A percentile compares a stretch with the other conserved stretches of the same genome.
These are phyloP conservation scores for Gentiana dahurica DNA, from an alignment of 257 asterid species.

Conservation along the genomic window DNA sequence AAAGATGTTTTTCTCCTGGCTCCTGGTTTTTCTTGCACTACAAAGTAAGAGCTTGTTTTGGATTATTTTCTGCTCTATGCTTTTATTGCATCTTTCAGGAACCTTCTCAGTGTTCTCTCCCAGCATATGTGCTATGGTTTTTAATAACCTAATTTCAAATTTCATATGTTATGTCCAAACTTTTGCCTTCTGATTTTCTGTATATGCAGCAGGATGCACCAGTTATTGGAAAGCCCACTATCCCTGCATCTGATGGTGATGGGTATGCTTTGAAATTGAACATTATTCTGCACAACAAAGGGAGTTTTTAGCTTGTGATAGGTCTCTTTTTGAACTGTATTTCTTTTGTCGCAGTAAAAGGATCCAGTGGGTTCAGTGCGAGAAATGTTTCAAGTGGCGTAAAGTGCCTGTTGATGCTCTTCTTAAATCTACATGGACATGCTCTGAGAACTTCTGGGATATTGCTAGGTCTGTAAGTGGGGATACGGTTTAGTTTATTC, in stretches of 20 bases:
- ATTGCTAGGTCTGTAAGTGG: constrained; percentile 42
- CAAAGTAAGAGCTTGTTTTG: too few species aligned
- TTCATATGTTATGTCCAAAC: neutral
- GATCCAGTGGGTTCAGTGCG: constrained; percentile 83
- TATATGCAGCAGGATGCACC: constrained; percentile 54
- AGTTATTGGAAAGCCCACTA: constrained; percentile 86
- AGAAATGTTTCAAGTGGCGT: constrained; percentile 93
- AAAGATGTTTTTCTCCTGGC: too few species aligned
- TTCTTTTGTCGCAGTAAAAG: constrained; percentile 31
- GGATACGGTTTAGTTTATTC: constrained; percentile 2
- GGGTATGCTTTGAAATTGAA: constrained; percentile 35
- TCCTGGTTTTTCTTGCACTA: too few species aligned
- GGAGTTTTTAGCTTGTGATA: neutral
- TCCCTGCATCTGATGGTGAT: constrained; percentile 40
- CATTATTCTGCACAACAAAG: constrained; percentile 12
- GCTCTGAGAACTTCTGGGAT: constrained; percentile 64
- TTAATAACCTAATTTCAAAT: neutral
- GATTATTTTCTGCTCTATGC: too few species aligned
- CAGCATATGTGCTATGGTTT: too few species aligned
- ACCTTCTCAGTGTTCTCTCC: too few species aligned
- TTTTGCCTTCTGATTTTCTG: constrained; percentile 9
- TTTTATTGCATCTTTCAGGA: too few species aligned
- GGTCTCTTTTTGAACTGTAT: constrained; percentile 2
- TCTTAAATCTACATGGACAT: constrained; percentile 72
- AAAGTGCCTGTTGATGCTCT: constrained; percentile 62